Evolutionary conservation across 2,329 filamentous ascomycete genomes (phyloP).

Genomic region (Ophiostoma australiae): DNA sequence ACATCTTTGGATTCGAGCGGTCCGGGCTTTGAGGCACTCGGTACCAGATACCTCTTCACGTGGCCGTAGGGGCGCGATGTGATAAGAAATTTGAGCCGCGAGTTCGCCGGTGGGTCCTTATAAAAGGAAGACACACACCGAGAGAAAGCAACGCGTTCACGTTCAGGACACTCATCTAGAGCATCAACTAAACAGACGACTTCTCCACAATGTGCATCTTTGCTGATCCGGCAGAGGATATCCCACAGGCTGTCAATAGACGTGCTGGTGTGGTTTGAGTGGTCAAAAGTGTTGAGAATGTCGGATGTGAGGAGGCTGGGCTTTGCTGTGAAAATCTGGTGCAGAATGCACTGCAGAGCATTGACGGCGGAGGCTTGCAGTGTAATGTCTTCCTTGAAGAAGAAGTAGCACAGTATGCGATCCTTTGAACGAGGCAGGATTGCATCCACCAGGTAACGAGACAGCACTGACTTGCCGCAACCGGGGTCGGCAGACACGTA

Average conservation of each 20-base stretch:
- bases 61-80: neutral
- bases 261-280: neutral
- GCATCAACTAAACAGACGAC: neutral
- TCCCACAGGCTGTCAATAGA: neutral
- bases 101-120: neutral
- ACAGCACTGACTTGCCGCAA: neutral
- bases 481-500: neutral
- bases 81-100: neutral
- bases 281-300: neutral
- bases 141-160: neutral
- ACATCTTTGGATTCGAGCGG: neutral
- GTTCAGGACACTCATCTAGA: neutral
- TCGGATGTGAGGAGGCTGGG: neutral
- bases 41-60: neutral
- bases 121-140: neutral
- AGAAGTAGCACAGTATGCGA: neutral
- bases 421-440: neutral
- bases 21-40: too few relatives aligned
- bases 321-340: neutral
- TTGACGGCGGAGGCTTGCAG: neutral
- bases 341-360: neutral
- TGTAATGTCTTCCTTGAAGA: neutral
- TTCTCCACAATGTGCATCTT: neutral
- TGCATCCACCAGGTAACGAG: neutral
- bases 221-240: neutral